phyloP scores from a whole-genome alignment of 768 basidiomycete genomes.

The Lyophyllum decastes region DNA sequence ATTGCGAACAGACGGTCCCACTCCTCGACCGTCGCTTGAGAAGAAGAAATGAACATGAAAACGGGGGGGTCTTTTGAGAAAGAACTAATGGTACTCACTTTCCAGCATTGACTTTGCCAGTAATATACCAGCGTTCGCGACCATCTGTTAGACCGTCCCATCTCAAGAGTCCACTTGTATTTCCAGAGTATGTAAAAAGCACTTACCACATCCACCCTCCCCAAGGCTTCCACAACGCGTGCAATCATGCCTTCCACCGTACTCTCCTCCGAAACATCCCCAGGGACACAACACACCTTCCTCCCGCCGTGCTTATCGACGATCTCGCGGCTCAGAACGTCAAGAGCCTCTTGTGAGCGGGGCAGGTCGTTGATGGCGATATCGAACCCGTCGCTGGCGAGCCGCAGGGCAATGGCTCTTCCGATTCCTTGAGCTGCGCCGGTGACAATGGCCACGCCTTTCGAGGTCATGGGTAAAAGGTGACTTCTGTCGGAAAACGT shows the following conservation, averaged over 20 bases:
- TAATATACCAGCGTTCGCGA: constrained; percentile 35
- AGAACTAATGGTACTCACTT: not conserved
- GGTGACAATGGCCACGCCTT: constrained; percentile 18
- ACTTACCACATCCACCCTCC: constrained; percentile 31
- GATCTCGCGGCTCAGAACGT: constrained; percentile 13
- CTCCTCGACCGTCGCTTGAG: constrained; percentile 23
- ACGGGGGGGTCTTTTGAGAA: no score
- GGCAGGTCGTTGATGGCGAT: constrained; percentile 38
- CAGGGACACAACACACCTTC: constrained; percentile 17
- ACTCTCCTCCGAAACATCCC: constrained; percentile 28
- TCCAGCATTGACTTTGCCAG: constrained; percentile 22
- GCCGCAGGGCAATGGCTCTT: constrained; percentile 39
- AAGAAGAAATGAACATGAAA: not conserved
- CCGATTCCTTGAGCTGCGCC: constrained; percentile 40
- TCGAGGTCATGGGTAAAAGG: constrained; percentile 11
- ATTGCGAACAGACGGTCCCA: constrained; percentile 28
- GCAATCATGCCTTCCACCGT: constrained; percentile 29
- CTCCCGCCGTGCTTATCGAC: constrained; percentile 17
- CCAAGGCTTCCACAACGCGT: constrained; percentile 23
- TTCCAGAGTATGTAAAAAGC: not conserved
- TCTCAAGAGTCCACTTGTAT: not conserved
- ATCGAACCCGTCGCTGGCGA: constrained; percentile 42
- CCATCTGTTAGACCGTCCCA: constrained; percentile 24
- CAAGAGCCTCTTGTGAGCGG: constrained; percentile 9
- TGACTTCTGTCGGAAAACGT: no score